Evolutionary conservation across 805 yeast species (phyloP), one percentile per base, ranked within the genome.

Genomic region (Candida verbasci): DNA sequence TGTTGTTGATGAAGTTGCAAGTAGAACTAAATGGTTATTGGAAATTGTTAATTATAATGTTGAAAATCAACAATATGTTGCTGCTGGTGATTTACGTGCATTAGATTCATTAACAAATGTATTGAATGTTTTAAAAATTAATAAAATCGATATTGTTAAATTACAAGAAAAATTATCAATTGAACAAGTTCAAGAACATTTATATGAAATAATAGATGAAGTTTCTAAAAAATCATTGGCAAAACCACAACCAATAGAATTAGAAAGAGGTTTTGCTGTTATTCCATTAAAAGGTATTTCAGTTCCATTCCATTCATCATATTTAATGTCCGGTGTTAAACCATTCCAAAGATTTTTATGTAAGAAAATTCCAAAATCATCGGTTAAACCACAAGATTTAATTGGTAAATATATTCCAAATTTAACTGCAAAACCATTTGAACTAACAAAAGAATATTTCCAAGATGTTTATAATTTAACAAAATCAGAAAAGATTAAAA

Each of bases 291-390:
- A 84, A 74, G 98, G 98, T 53, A 93, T 93, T 49, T 87, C 96
- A n/a, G 99, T 93, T 60, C 99, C 99, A 45, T 93, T 93, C 97
- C 99, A 93, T 70, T 88, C 97, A 20, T 82, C 96, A n/a, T 93
- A 94, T 72, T 76, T 93, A 71, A 84, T 91, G 76, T 86, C 93
- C 40, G 99, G 99, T 69, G 99, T 93, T 42, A 91, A 89, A 69
- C 98, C 98, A 55, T 93, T 93, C 86, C 89, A 91, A 76, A 86
- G 88, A 70, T 93, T 93, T 82, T 76, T 93, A 72, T 81, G 82
- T 62, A 93, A 88, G 83, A 91, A 93, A 78, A 84, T 93, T 56
- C 83, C 95, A 46, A 86, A 84, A 71, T 85, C 87, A 53, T 94
- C 96, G 33, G 93, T 93, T 48, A 91, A 91, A 72, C 95, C 96